phyloP scores from a whole-genome alignment of 176 grass and related monocot species.

The Eremochloa ophiuroides region DNA sequence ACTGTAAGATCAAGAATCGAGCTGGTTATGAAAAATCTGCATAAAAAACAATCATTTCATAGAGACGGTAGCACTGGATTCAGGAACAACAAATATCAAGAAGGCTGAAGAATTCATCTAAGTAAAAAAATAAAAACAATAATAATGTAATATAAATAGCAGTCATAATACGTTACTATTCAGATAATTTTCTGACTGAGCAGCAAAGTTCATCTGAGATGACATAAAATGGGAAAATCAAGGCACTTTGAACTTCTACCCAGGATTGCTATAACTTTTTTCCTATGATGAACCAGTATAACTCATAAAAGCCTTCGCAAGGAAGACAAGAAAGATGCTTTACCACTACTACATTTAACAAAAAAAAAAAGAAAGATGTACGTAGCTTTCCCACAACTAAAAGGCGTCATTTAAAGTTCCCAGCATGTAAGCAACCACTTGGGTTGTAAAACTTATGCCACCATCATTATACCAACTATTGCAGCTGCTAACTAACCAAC shows the following conservation, averaged over 20 bases:
- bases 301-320: neutral
- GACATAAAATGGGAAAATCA: constrained; percentile 6
- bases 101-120: neutral
- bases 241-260: constrained; percentile 21
- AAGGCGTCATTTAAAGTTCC: constrained; percentile 6
- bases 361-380: neutral
- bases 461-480: constrained; percentile 25
- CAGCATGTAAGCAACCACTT: constrained; percentile 3
- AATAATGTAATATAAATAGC: neutral
- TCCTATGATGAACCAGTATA: constrained; percentile 32
- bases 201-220: constrained; percentile 11
- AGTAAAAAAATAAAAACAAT: neutral
- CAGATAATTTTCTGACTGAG: neutral
- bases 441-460: neutral
- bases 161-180: neutral
- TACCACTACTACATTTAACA: neutral
- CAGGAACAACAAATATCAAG: neutral
- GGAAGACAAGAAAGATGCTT: constrained; percentile 4
- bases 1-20: constrained; percentile 92
- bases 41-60: neutral
- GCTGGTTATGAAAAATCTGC: constrained; percentile 94
- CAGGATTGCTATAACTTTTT: neutral
- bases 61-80: neutral
- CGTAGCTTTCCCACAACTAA: neutral
- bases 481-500: constrained; percentile 18